phyloP scores from a whole-genome alignment of 768 basidiomycete genomes.

The Leucogyrophana mollusca region DNA sequence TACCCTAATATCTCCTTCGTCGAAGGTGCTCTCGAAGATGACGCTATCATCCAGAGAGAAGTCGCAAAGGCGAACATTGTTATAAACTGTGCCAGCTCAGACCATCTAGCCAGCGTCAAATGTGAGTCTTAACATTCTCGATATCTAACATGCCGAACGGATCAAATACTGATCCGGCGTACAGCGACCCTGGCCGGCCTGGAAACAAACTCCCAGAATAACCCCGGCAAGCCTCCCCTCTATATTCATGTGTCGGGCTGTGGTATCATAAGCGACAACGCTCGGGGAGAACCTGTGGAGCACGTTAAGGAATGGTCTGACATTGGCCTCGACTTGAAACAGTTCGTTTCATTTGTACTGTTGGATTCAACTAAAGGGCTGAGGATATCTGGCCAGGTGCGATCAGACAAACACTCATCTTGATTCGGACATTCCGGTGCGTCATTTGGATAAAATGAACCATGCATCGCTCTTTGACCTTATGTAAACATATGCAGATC shows the following conservation, averaged over 20 bases:
- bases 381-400: conserved; percentile 17
- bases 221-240: conserved; percentile 37
- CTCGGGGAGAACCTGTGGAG: conserved; percentile 35
- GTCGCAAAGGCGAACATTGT: conserved; percentile 36
- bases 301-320: conserved; percentile 36
- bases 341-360: conserved; percentile 15
- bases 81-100: conserved; percentile 41
- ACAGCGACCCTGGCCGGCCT: conserved; percentile 39
- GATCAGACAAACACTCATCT: conserved; percentile 29
- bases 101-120: conserved; percentile 33
- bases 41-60: conserved; percentile 32
- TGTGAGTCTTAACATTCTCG: conserved; percentile 21
- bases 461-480: conserved; percentile 1
- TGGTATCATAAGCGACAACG: conserved; percentile 40
- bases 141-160: neutral
- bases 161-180: neutral
- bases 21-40: conserved; percentile 39
- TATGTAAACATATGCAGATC: conserved; percentile 21
- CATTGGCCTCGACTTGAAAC: conserved; percentile 31
- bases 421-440: conserved; percentile 29
- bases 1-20: conserved; percentile 34
- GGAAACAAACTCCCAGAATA: conserved; percentile 31
- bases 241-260: conserved; percentile 45
- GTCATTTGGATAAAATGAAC: conserved; percentile 3
- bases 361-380: too few relatives aligned